These are phyloP conservation scores for Nicotiana attenuata DNA, from an alignment of 257 asterid genomes.

Conservation along the genomic window DNA sequence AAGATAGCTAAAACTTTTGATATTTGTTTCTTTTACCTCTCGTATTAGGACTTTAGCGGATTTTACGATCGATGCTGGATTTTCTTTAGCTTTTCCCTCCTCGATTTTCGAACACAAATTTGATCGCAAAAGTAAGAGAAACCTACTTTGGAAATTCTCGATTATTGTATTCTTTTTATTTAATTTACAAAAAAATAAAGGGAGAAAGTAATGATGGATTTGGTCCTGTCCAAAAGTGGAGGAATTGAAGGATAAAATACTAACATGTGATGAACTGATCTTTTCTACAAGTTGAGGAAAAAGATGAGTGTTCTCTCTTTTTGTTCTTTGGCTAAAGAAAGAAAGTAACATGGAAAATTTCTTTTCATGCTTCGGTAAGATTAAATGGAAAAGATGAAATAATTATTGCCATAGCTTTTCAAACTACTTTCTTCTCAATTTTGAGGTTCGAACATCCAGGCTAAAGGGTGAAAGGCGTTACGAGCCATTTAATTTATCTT, in stretches of 20 bases:
- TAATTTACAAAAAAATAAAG: neutral
- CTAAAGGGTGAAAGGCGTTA: neutral
- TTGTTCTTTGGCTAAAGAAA: neutral
- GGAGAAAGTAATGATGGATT: neutral
- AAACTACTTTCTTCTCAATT: slow-evolving; percentile 1
- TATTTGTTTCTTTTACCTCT: neutral
- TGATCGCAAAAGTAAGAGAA: neutral
- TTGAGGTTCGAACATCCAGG: neutral
- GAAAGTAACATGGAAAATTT: neutral
- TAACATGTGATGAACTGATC: slow-evolving; percentile 3
- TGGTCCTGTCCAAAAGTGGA: neutral
- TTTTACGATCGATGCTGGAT: slow-evolving; percentile 7
- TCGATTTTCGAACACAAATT: neutral
- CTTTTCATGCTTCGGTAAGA: neutral
- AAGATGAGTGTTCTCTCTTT: slow-evolving; percentile 5
- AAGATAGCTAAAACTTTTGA: neutral
- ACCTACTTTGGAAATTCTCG: neutral
- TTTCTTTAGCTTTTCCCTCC: slow-evolving; percentile 6
- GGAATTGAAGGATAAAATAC: neutral
- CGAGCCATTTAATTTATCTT: neutral
- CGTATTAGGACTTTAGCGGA: neutral
- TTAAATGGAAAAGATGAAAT: slow-evolving; percentile 5
- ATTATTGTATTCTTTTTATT: neutral
- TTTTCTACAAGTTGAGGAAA: neutral
- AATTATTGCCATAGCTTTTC: slow-evolving; percentile 1